Percentiles rank a stretch among this genome's conserved stretches.
phyloP scores from a whole-genome alignment of 2,329 filamentous ascomycete species.

The Albophoma yamanashiensis region DNA sequence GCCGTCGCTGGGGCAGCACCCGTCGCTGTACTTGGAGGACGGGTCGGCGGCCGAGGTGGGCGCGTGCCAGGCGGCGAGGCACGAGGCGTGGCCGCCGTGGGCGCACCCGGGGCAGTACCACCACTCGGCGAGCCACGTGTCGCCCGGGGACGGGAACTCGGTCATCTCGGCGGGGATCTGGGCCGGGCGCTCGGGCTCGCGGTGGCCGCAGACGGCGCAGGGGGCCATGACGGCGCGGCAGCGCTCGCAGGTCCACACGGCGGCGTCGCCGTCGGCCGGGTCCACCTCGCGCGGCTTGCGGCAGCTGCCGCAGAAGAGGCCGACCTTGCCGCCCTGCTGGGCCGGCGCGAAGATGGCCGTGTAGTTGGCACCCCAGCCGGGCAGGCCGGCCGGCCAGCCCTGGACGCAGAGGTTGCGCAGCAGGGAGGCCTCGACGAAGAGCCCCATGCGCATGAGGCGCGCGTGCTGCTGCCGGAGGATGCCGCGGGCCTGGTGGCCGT shows the following conservation, averaged over 20 bases:
- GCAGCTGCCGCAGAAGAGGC: conserved; percentile 44
- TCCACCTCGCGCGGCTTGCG: conserved; percentile 45
- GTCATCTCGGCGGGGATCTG: conserved; percentile 21
- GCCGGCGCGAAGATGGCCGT: conserved; percentile 40
- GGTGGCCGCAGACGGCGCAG: conserved; percentile 49
- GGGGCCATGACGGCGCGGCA: conserved; percentile 42
- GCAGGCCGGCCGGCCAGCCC: conserved; percentile 42
- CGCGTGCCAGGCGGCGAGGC: conserved; percentile 48
- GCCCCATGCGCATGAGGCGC: conserved; percentile 46
- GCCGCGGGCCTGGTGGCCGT: conserved; percentile 41
- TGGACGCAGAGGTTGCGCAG: conserved; percentile 49
- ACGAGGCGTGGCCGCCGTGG: conserved; percentile 52
- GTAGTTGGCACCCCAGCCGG: conserved; percentile 44
- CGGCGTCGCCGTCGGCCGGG: conserved; percentile 28
- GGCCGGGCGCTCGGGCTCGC: conserved; percentile 34
- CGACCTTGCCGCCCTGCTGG: conserved; percentile 42
- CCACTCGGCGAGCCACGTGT: conserved; percentile 34
- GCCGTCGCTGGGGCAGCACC: conserved; percentile 54
- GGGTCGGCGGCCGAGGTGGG: neutral
- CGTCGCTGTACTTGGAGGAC: conserved; percentile 31
- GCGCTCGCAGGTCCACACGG: conserved; percentile 48
- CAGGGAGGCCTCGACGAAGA: conserved; percentile 50
- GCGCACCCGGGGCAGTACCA: conserved; percentile 54
- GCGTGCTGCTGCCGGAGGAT: conserved; percentile 50
- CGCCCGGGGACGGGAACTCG: conserved; percentile 9